Evolutionary conservation across 2,329 filamentous ascomycete genomes (phyloP).

Genomic region (Diplodia sapinea): DNA sequence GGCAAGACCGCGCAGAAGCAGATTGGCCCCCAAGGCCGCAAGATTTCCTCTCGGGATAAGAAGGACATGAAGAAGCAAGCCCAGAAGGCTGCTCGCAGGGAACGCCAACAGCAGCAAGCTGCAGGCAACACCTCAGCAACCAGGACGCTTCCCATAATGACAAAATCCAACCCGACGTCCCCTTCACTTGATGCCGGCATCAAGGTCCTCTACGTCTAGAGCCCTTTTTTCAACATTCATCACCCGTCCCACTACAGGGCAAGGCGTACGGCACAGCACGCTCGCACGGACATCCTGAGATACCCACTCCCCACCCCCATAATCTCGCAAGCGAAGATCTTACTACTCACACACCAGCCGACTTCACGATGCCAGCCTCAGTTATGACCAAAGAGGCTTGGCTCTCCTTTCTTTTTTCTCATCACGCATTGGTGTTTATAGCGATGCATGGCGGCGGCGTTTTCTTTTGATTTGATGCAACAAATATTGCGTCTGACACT

Average conservation of each 20-base stretch:
- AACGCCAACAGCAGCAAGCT: slow-evolving; percentile 37
- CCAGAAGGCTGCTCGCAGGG: slow-evolving; percentile 50
- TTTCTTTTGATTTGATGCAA: slow-evolving; percentile 18
- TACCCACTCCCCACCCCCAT: slow-evolving; percentile 23
- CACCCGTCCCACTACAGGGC: not conserved
- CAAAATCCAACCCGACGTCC: slow-evolving; percentile 23
- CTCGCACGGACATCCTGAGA: slow-evolving; percentile 25
- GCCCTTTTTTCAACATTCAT: slow-evolving; percentile 1
- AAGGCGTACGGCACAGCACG: slow-evolving; percentile 7
- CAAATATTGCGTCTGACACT: slow-evolving; percentile 15
- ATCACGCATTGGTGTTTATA: slow-evolving; percentile 27
- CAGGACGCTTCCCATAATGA: slow-evolving; percentile 21
- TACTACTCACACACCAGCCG: slow-evolving; percentile 2
- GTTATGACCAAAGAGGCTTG: slow-evolving; percentile 14
- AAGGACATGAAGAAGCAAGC: slow-evolving; percentile 51
- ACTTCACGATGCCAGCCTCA: slow-evolving; percentile 1
- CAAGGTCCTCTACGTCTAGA: slow-evolving; percentile 27
- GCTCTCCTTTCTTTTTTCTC: slow-evolving; percentile 20
- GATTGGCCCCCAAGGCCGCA: slow-evolving; percentile 40
- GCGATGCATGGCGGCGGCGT: slow-evolving; percentile 30
- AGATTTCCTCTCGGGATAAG: slow-evolving; percentile 43
- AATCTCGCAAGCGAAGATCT: slow-evolving; percentile 28
- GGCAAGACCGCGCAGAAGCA: slow-evolving; percentile 42
- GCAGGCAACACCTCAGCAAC: slow-evolving; percentile 4
- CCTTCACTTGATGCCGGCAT: slow-evolving; percentile 29